Percentiles rank a stretch among this genome's conserved stretches.
Evolutionary conservation across 495 filamentous ascomycete species (phyloP).

Genomic region (Penicillium pulvis): DNA sequence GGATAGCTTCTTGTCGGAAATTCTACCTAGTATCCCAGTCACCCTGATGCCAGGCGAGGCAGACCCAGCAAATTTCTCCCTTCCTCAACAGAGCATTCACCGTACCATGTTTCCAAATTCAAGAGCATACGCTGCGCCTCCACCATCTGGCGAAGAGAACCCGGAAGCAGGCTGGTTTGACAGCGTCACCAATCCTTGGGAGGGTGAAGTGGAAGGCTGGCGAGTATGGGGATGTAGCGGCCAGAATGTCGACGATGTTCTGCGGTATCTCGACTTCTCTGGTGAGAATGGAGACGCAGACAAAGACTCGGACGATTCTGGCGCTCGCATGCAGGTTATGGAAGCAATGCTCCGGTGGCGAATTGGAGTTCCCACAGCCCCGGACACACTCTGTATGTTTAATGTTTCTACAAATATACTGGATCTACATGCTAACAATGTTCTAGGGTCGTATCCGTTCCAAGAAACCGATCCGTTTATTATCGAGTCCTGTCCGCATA

Average conservation of each 20-base stretch:
- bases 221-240: conserved; percentile 81
- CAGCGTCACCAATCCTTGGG: conserved; percentile 90
- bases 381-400: conserved; percentile 88
- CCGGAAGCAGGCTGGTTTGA: conserved; percentile 77
- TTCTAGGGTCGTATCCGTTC: conserved; percentile 89
- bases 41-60: conserved; percentile 74
- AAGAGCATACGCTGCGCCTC: conserved; percentile 61
- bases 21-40: conserved; percentile 80
- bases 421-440: conserved; percentile 12
- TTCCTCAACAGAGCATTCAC: conserved; percentile 84
- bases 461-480: conserved; percentile 90
- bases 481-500: conserved; percentile 77
- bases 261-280: conserved; percentile 72
- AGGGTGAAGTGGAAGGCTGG: conserved; percentile 85
- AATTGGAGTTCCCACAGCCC: conserved; percentile 89
- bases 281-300: conserved; percentile 29
- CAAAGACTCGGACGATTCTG: conserved; percentile 47
- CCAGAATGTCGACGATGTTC: conserved; percentile 91
- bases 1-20: conserved; percentile 76
- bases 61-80: conserved; percentile 78
- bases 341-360: conserved; percentile 91
- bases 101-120: conserved; percentile 77
- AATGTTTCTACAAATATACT: not conserved
- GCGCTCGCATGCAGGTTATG: conserved; percentile 81
- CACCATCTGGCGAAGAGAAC: conserved; percentile 46